Evolutionary conservation across 176 grass and related monocot genomes (phyloP).

Genomic region (Tuctoria greenei): DNA sequence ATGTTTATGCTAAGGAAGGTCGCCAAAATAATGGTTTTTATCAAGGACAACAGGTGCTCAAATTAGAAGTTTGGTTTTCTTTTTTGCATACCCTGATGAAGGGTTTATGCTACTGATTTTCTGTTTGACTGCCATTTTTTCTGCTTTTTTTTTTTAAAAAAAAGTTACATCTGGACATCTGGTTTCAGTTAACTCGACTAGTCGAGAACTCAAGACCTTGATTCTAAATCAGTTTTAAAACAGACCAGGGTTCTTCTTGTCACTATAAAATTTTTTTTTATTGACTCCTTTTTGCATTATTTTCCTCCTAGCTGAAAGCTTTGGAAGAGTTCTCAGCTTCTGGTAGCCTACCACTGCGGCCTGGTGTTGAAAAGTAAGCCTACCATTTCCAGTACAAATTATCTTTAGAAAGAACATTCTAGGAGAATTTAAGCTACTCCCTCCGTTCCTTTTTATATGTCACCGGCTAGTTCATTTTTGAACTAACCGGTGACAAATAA

Average conservation of each 20-base stretch:
- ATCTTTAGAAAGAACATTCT: not conserved
- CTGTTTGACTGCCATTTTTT: not conserved
- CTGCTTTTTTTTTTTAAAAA: not conserved
- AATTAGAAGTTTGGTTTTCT: not conserved
- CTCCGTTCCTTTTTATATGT: too few species aligned
- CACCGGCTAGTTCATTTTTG: too few species aligned
- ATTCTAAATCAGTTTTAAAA: not conserved
- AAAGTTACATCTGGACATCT: slow-evolving; percentile 5
- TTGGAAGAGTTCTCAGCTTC: slow-evolving; percentile 72
- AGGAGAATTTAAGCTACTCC: slow-evolving; percentile 2
- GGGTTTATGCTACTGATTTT: slow-evolving; percentile 19
- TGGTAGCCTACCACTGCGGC: slow-evolving; percentile 71
- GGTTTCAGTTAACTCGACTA: not conserved
- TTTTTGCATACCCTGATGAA: not conserved
- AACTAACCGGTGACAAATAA: too few species aligned
- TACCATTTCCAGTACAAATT: not conserved
- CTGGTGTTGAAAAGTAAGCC: slow-evolving; percentile 77
- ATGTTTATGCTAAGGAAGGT: slow-evolving; percentile 2
- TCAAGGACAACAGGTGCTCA: not conserved
- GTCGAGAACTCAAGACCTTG: not conserved
- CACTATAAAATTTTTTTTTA: slow-evolving; percentile 5
- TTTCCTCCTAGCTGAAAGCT: slow-evolving; percentile 68
- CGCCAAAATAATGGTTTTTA: slow-evolving; percentile 5
- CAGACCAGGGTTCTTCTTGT: not conserved
- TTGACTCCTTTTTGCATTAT: not conserved